Evolutionary conservation across 2,329 filamentous ascomycete species (phyloP).

Genomic region (Alternaria sp.): DNA sequence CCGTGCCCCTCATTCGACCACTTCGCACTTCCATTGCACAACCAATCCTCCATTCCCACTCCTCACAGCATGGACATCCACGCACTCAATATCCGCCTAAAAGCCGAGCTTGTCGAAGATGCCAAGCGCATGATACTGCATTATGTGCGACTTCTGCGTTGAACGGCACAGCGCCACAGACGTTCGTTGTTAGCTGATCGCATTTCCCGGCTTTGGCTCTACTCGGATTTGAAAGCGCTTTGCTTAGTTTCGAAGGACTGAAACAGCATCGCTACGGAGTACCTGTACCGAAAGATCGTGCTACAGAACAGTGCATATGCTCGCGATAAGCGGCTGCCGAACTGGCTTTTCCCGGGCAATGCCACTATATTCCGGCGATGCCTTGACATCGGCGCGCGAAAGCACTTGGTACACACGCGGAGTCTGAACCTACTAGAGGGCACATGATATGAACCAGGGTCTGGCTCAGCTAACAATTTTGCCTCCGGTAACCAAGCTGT

Average conservation of each 20-base stretch:
- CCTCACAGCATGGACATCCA: neutral
- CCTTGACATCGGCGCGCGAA: conserved; percentile 2
- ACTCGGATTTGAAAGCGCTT: conserved; percentile 9
- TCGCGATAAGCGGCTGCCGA: neutral
- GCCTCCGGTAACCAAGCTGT: conserved; percentile 3
- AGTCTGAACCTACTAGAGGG: conserved; percentile 6
- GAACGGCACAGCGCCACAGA: neutral
- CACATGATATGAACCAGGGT: neutral
- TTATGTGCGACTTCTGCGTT: neutral
- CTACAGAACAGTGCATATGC: neutral
- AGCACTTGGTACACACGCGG: conserved; percentile 1
- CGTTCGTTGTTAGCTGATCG: neutral
- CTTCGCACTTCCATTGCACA: neutral
- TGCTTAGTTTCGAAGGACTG: conserved; percentile 6
- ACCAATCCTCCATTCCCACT: neutral
- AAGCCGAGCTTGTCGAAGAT: neutral
- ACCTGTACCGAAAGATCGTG: conserved; percentile 7
- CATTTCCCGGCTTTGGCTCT: neutral
- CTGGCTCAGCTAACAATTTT: neutral
- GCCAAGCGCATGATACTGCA: neutral
- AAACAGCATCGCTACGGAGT: conserved; percentile 3
- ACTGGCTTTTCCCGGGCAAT: neutral
- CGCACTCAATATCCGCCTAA: neutral
- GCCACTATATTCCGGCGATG: neutral
- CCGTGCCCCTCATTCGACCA: neutral